A percentile compares a stretch with the other conserved stretches of the same genome.
Conservation (phyloP, 1,139 yeast genomes). For the Geotrichum siamense region DNA sequence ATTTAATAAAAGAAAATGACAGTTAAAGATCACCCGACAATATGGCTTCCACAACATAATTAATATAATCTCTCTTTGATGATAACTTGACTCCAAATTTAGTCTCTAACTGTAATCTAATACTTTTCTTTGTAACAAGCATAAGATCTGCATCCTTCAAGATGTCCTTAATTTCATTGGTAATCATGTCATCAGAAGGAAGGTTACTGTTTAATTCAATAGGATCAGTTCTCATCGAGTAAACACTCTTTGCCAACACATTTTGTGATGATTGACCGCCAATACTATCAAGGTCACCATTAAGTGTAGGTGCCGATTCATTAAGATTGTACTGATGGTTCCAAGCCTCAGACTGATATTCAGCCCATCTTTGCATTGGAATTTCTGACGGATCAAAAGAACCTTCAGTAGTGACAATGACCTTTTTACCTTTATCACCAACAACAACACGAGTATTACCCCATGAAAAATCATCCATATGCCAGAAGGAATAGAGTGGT, state of each 20-base stretch:
- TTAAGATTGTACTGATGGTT: slow-evolving; percentile 20
- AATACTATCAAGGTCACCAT: slow-evolving; percentile 9
- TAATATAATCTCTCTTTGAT: slow-evolving; percentile 36
- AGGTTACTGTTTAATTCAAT: slow-evolving; percentile 25
- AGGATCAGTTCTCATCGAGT: slow-evolving; percentile 11
- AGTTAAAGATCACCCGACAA: slow-evolving; percentile 36
- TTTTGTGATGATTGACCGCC: slow-evolving; percentile 15
- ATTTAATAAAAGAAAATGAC: too few species aligned
- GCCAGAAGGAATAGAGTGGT: slow-evolving; percentile 38
- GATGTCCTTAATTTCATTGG: slow-evolving; percentile 35
- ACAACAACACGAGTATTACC: slow-evolving; percentile 40
- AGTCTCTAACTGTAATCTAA: slow-evolving; percentile 34
- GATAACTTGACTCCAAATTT: slow-evolving; percentile 34
- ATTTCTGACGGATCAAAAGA: slow-evolving; percentile 38
- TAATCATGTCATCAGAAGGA: slow-evolving; percentile 36
- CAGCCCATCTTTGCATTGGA: slow-evolving; percentile 38
- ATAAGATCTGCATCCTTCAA: slow-evolving; percentile 37
- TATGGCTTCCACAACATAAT: slow-evolving; percentile 37
- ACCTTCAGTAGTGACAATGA: slow-evolving; percentile 32
- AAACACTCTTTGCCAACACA: slow-evolving; percentile 18
- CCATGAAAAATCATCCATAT: slow-evolving; percentile 38
- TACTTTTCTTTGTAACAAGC: slow-evolving; percentile 36
- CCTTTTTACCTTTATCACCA: slow-evolving; percentile 37
- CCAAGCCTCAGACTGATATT: slow-evolving; percentile 36
- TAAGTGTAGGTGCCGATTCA: slow-evolving; percentile 1